These are phyloP conservation scores for Apophysomyces variabilis DNA, from an alignment of 371 early-diverging fungal genomes.

Conservation along the genomic window DNA sequence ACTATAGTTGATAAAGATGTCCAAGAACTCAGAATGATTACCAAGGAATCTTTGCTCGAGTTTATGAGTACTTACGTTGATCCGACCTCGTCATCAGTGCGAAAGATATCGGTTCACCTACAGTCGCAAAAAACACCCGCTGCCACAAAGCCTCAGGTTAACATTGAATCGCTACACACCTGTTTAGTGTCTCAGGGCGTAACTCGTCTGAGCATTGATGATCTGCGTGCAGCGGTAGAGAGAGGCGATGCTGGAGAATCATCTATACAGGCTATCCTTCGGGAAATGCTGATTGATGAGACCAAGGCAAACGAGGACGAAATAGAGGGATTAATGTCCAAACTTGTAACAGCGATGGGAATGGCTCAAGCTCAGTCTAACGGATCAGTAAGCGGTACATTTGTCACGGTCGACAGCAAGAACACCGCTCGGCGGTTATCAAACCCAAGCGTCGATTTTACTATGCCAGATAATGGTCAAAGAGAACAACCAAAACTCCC, in stretches of 20 bases:
- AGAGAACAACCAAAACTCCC: constrained; percentile 34
- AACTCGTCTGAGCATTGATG: constrained; percentile 39
- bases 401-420: constrained; percentile 51
- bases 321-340: constrained; percentile 49
- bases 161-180: constrained; percentile 49
- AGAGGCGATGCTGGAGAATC: constrained; percentile 46
- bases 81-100: constrained; percentile 55
- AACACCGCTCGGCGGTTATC: constrained; percentile 51
- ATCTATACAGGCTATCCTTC: constrained; percentile 45
- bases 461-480: constrained; percentile 18
- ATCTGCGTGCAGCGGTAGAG: constrained; percentile 51
- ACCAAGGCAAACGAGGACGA: constrained; percentile 48
- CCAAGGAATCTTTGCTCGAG: constrained; percentile 53
- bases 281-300: constrained; percentile 50
- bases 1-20: constrained; percentile 58
- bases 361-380: constrained; percentile 26
- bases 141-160: constrained; percentile 41
- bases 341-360: constrained; percentile 45
- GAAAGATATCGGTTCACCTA: constrained; percentile 75
- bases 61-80: constrained; percentile 66
- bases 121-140: constrained; percentile 59
- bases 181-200: constrained; percentile 36
- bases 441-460: constrained; percentile 13
- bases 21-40: constrained; percentile 54
- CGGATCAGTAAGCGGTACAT: constrained; percentile 33